Evolutionary conservation across 2,329 filamentous ascomycete genomes (phyloP), one percentile per base, ranked within the genome.

Genomic region (Akanthomyces uredinophilus): DNA sequence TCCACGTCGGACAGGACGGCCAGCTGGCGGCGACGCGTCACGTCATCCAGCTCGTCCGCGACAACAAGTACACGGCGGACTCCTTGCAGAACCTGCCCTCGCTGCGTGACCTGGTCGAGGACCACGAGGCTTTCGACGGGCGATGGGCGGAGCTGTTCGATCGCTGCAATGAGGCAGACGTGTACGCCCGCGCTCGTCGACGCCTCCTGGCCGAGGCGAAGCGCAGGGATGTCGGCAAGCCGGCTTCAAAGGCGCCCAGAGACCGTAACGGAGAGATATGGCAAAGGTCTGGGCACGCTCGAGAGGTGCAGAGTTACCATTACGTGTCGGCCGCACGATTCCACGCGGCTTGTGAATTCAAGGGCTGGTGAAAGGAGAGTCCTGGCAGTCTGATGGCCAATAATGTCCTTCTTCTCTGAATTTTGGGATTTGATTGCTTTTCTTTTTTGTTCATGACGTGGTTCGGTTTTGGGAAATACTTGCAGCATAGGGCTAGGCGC

Each of bases 71-170:
- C 0, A 64, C 68, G 13, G n/a, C 39, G 0, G 74, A 77, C 41
- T 74, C 70, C 0, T 27, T 76, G 1, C 69, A 70, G 24, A 63
- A 64, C 0, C 67, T 76, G 0, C 73, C 73, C 1, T 63, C 60
- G 1, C 64, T 75, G 10, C 43, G 56, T 1, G 50, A 68, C 1
- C 44, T 74, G 13, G 27, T 67, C 3, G n/a, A 41, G 5, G 51
- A 18, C 14, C 5, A 27, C 0, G 4, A 27, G 24, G 14, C 3
- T n/a, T 37, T 29, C 44, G 49, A 49, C 1, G 13, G 2, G 3
- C 10, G 3, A 18, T 66, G 67, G 62, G 13, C 7, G 3, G 22
- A 47, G 0, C 63, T 62, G 0, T 65, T 64, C 20, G 13, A 63
- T 13, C 35, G 50, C 1, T 67, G 68, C 2, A 50, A 69, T 43